These are phyloP conservation scores for Metarhizium humberi DNA, from an alignment of 2,329 filamentous ascomycete genomes.

Conservation along the genomic window DNA sequence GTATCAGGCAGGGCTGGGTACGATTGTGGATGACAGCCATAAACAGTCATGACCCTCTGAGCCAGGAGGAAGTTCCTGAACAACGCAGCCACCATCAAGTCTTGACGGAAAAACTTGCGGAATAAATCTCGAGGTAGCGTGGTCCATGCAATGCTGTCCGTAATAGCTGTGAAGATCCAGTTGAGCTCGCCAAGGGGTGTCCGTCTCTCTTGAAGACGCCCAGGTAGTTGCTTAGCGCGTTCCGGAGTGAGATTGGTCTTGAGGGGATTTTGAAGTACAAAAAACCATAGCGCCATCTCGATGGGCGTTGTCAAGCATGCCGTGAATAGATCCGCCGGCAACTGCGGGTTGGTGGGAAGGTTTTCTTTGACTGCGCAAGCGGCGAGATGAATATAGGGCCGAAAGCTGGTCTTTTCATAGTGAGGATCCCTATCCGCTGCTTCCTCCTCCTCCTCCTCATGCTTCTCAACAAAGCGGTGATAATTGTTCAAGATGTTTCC, in stretches of 20 bases:
- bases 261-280: constrained; percentile 83
- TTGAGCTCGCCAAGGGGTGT: constrained; percentile 94
- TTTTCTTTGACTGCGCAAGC: constrained; percentile 88
- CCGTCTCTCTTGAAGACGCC: constrained; percentile 81
- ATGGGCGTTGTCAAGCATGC: constrained; percentile 94
- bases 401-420: constrained; percentile 66
- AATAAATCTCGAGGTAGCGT: constrained; percentile 83
- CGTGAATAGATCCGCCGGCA: constrained; percentile 93
- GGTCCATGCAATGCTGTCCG: constrained; percentile 98
- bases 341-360: constrained; percentile 83
- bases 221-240: constrained; percentile 80
- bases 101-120: constrained; percentile 93
- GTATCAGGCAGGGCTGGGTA: constrained; percentile 89
- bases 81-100: constrained; percentile 96
- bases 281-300: constrained; percentile 93
- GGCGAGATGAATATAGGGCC: constrained; percentile 76
- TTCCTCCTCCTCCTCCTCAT: constrained; percentile 81
- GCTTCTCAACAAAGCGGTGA: constrained; percentile 87
- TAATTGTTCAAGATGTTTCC: constrained; percentile 95
- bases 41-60: constrained; percentile 91
- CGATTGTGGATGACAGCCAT: constrained; percentile 90
- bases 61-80: constrained; percentile 94
- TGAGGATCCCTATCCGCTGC: constrained; percentile 66
- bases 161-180: constrained; percentile 99
- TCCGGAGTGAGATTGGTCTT: constrained; percentile 63